Evolutionary conservation across 176 grass and related monocot genomes (phyloP), one percentile per base, ranked within the genome.

Genomic region (Cenchrus purpureus): DNA sequence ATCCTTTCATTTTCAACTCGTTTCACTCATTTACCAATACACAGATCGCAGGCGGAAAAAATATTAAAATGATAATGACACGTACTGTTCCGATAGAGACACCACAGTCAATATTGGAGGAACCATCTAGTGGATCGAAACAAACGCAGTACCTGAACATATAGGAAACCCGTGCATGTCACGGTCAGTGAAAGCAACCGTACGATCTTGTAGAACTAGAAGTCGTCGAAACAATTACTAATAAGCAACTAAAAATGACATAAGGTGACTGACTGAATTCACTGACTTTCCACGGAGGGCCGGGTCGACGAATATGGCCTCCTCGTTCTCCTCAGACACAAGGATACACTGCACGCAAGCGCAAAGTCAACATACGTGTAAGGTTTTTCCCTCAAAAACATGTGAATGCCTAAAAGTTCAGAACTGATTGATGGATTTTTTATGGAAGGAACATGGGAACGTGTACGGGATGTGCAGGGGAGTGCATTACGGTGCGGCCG

Each of bases 81-180:
- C 79, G 60, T 91, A 98, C 96, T 63, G 97, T 96, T 80, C 97
- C 97, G 56, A 96, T 99, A 60, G 97, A 99, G 81, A 99, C 97
- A 58, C 93, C 93, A 37, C 93, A 96, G 19, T 96, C 97, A 25
- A 99, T 99, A 73, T 99, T 99, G n/a, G 97, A 99, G 60, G 97
- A 99, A 19, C 97, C 97, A 84, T 99, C 97, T 50, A 99, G 44
- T 2, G 97, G 97, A 70, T 99, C 97, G 16, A 96, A 99, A 65
- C 94, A 94, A 17, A 99, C 97, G 82, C 93, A 96, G 40, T 96
- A 98, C 63, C 88, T 89, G 87, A 85, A 46, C 15, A 87, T 29
- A 68, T 12, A 76, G 3, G 73, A 31, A 68, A 69, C 22, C 11
- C 51, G n/a, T 68, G 5, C 28, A 17, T 29, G 51, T 60, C 80